A percentile compares a stretch with the other conserved stretches of the same genome.
Evolutionary conservation across 768 basidiomycete genomes (phyloP).

Genomic region (Udeniomyces megalosporus): DNA sequence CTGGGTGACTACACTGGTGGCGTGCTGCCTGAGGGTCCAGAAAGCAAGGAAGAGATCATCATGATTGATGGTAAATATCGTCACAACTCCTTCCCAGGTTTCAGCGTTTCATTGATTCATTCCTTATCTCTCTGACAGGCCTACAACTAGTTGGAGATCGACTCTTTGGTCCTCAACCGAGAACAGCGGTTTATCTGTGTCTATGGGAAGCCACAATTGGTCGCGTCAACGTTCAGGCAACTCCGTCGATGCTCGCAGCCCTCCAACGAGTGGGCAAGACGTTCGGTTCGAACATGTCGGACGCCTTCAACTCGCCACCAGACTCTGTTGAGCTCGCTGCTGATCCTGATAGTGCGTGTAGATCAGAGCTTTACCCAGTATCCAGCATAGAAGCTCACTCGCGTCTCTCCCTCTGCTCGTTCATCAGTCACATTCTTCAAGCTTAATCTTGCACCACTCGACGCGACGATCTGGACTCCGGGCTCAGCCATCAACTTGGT

Average conservation of each 20-base stretch:
- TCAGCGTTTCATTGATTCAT: slow-evolving; percentile 10
- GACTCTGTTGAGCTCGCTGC: slow-evolving; percentile 36
- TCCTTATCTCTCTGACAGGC: slow-evolving; percentile 33
- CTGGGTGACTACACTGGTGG: background rate
- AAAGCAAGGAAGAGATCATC: slow-evolving; percentile 22
- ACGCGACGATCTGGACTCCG: slow-evolving; percentile 42
- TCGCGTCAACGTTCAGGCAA: slow-evolving; percentile 40
- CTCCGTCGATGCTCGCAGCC: slow-evolving; percentile 40
- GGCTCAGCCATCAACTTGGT: slow-evolving; percentile 41
- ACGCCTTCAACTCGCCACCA: slow-evolving; percentile 67
- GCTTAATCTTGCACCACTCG: slow-evolving; percentile 40
- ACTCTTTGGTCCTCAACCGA: slow-evolving; percentile 75
- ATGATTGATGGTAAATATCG: slow-evolving; percentile 36
- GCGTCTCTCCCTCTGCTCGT: background rate
- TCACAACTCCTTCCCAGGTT: background rate
- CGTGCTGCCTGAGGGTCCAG: background rate
- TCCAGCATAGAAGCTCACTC: slow-evolving; percentile 1
- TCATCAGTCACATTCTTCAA: slow-evolving; percentile 67
- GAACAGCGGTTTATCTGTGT: slow-evolving; percentile 71
- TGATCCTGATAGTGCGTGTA: slow-evolving; percentile 59
- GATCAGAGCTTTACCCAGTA: background rate
- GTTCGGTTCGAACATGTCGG: slow-evolving; percentile 55
- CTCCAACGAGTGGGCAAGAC: slow-evolving; percentile 41
- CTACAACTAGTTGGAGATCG: slow-evolving; percentile 67
- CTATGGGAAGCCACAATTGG: slow-evolving; percentile 81